Evolutionary conservation across 2,329 filamentous ascomycete genomes (phyloP), one percentile per base, ranked within the genome.

Genomic region (Ceratocystis cubensis): DNA sequence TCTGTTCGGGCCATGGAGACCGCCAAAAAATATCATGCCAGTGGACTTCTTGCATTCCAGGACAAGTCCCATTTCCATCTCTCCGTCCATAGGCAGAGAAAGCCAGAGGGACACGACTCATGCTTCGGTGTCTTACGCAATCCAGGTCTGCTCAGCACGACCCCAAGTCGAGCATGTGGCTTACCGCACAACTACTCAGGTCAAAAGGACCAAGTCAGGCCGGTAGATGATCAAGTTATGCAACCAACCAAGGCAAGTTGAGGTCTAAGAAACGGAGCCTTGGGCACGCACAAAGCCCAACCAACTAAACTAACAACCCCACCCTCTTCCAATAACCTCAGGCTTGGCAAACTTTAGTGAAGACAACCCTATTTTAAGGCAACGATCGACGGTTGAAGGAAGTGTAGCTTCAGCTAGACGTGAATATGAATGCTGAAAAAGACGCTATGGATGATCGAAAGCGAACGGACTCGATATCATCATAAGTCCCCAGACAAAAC

Each of bases 1-100:
- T 59, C 30, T 10, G 44, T 33, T 10, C 25, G 13, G 50, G 41
- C 25, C 25, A 63, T 45, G 45, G 61, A 63, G 44, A 37, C 56
- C 10, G 28, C 13, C 28, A 59, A 22, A 20, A 50, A 5, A 28
- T 7, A 33, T 28, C 53, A 57, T 13, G 53, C 30, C 53, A 57
- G 44, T 45, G 20, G 37, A 4, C 37, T 41, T 46, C 20, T 17
- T 57, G 37, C 53, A 65, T 65, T 65, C 64, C 64, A 65, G 64
- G 48, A 65, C 53, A 61, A 50, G 61, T 50, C 64, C 64, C 37
- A 41, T 61, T n/a, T 65, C 28, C 15, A 44, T 45, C 44, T n/a
- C 37, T 41, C 13, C 37, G 37, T 41, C 37, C 13, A 41, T 13
- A 41, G 37, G 22, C 48, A 22, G 46, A 10, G 48, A 25, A 25